Evolutionary conservation across 2,329 filamentous ascomycete genomes (phyloP).

Genomic region (Hyphodiscus sp.): DNA sequence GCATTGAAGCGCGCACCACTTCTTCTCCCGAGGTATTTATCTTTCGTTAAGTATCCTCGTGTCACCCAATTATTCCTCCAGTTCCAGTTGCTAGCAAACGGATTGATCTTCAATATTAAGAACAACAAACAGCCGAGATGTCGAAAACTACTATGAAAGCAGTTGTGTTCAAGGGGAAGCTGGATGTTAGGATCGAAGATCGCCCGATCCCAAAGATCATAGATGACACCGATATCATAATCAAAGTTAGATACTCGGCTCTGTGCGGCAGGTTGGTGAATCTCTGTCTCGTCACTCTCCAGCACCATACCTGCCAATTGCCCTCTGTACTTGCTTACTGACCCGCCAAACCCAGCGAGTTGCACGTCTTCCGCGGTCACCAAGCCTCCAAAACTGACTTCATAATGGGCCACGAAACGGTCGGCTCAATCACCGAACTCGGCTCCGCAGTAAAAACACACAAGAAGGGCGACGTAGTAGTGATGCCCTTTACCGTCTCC

Average conservation of each 20-base stretch:
- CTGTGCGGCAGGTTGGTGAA: constrained; percentile 74
- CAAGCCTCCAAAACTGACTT: constrained; percentile 58
- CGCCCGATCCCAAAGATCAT: constrained; percentile 70
- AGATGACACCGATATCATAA: constrained; percentile 67
- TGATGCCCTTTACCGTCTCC: constrained; percentile 77
- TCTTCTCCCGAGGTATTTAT: too few species aligned
- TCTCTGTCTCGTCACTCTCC: too few species aligned
- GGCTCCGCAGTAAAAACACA: constrained; percentile 64
- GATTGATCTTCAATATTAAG: neutral
- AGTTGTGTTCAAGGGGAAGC: constrained; percentile 70
- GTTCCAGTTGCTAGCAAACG: neutral
- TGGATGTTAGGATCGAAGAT: constrained; percentile 52
- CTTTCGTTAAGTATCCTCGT: too few species aligned
- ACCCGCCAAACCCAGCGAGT: constrained; percentile 57
- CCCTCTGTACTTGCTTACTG: too few species aligned
- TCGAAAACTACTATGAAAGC: constrained; percentile 65
- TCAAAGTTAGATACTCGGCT: constrained; percentile 77
- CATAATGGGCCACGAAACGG: constrained; percentile 78
- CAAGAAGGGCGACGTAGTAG: constrained; percentile 67
- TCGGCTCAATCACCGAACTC: constrained; percentile 62
- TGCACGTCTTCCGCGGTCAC: constrained; percentile 79
- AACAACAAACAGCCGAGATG: constrained; percentile 7
- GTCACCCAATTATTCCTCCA: neutral
- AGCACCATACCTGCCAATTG: too few species aligned
- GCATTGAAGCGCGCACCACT: too few species aligned